Base-by-base conservation (phyloP, 441 rosid genomes). In the Raphanus hybrid region DNA sequence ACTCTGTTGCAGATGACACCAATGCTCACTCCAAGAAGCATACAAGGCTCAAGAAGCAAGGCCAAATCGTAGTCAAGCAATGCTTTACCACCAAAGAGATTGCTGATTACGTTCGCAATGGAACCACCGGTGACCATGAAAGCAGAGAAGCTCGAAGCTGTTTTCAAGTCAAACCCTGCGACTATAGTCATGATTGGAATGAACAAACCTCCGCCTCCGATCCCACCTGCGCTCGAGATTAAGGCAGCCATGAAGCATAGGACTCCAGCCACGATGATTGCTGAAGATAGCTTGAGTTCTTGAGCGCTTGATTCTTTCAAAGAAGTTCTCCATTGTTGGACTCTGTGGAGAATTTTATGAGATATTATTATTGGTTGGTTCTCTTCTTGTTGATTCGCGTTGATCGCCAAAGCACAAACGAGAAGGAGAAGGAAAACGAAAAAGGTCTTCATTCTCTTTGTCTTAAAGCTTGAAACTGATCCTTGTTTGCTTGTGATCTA, bases 111-210 rank as follows among this genome's bases (percentile, higher is more conserved):
- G 54, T 92, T 94, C 0, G 97, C 97, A 9, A 88, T 41, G 0
- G 99, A 94, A 3, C 99, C 98, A n/a, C 96, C 98, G 0, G 99
- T 86, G 63, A 94, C 99, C 99, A 92, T 92, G 76, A 94, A 91
- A 77, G 97, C 94, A 48, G 99, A 91, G 82, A 91, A 91, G 71
- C 86, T 68, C 0, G 97, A 85, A 9, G 99, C 98, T 10, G 90
- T 84, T 84, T 86, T 92, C 69, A 94, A 91, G 85, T 92, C 93
- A 10, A 92, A 48, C 15, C 94, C 90, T 52, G 91, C 91, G 6
- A 89, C 78, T 27, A 94, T 83, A 4, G 88, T 88, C 69, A 94
- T 76, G 45, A 94, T 86, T 0, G 99, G 98, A 39, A 94, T 88
- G 75, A 82, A 94, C 23, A 94, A 75, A 2, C 98, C 99, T 23